These are phyloP conservation scores for Aspergillus tamarii DNA, from an alignment of 2,329 filamentous ascomycete genomes.

Conservation along the genomic window DNA sequence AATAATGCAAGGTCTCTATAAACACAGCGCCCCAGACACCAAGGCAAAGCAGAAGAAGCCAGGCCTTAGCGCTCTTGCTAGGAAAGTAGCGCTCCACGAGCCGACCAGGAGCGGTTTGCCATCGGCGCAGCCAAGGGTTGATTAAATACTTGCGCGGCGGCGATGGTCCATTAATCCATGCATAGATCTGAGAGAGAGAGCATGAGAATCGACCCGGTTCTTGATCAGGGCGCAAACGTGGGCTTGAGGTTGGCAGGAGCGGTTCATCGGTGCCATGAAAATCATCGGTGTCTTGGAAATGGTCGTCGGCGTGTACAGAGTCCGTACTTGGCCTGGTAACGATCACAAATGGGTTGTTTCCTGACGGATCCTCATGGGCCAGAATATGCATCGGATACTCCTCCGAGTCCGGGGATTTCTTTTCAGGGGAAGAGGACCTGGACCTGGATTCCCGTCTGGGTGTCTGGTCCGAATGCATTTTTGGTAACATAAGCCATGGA, in stretches of 20 bases:
- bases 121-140: constrained; percentile 34
- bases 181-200: constrained; percentile 24
- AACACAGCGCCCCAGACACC: constrained; percentile 39
- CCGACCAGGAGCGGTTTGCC: constrained; percentile 38
- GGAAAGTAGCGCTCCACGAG: constrained; percentile 36
- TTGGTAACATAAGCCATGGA: neutral
- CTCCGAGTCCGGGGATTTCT: constrained; percentile 2
- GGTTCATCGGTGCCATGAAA: constrained; percentile 23
- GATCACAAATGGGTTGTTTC: constrained; percentile 16
- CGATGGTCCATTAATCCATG: constrained; percentile 36
- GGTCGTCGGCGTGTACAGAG: constrained; percentile 15
- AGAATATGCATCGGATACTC: constrained; percentile 15
- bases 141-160: constrained; percentile 39
- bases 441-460: neutral
- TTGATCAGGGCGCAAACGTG: constrained; percentile 4
- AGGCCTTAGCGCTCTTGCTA: constrained; percentile 26
- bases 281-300: constrained; percentile 19
- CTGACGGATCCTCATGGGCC: constrained; percentile 12
- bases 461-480: neutral
- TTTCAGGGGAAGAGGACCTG: constrained; percentile 2
- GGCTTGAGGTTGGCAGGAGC: constrained; percentile 24
- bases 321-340: constrained; percentile 24
- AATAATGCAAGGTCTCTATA: constrained; percentile 34
- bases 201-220: constrained; percentile 25
- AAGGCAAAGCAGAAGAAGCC: constrained; percentile 30